These are phyloP conservation scores for Tolypocladium guangdongense DNA, from an alignment of 2,329 filamentous ascomycete species.

Conservation along the genomic window DNA sequence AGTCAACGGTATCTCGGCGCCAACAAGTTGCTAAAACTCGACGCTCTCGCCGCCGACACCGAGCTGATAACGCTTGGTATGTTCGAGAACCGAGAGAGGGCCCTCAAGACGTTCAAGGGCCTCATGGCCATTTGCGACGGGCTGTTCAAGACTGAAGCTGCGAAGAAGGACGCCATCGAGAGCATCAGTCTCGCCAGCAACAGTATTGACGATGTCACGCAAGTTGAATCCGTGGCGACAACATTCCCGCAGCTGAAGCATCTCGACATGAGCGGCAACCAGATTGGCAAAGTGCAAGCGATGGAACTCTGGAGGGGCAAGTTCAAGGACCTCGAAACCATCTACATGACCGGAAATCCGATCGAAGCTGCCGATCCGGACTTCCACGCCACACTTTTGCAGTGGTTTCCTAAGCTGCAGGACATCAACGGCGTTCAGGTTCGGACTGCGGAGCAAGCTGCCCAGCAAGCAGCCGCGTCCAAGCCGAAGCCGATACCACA, in stretches of 20 bases:
- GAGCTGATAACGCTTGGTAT: slow-evolving; percentile 65
- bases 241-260: slow-evolving; percentile 81
- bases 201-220: slow-evolving; percentile 58
- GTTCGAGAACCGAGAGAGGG: slow-evolving; percentile 58
- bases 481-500: slow-evolving; percentile 49
- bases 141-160: slow-evolving; percentile 59
- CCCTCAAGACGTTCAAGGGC: slow-evolving; percentile 83
- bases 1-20: slow-evolving; percentile 60
- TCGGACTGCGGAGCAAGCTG: slow-evolving; percentile 60
- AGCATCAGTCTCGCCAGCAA: slow-evolving; percentile 79
- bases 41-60: slow-evolving; percentile 61
- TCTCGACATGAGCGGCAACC: slow-evolving; percentile 79
- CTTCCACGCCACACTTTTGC: slow-evolving; percentile 57
- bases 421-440: slow-evolving; percentile 66
- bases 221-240: slow-evolving; percentile 63
- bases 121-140: slow-evolving; percentile 79
- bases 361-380: slow-evolving; percentile 49
- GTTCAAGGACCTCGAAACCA: slow-evolving; percentile 67
- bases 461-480: slow-evolving; percentile 37
- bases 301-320: slow-evolving; percentile 69
- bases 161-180: slow-evolving; percentile 67
- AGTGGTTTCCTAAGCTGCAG: slow-evolving; percentile 75
- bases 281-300: slow-evolving; percentile 55
- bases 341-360: slow-evolving; percentile 70
- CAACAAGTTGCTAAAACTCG: slow-evolving; percentile 72